Percentiles rank a stretch among this genome's conserved stretches.
These are phyloP conservation scores for Vachellia collinsii DNA, from an alignment of 306 rosid species.

Conservation along the genomic window DNA sequence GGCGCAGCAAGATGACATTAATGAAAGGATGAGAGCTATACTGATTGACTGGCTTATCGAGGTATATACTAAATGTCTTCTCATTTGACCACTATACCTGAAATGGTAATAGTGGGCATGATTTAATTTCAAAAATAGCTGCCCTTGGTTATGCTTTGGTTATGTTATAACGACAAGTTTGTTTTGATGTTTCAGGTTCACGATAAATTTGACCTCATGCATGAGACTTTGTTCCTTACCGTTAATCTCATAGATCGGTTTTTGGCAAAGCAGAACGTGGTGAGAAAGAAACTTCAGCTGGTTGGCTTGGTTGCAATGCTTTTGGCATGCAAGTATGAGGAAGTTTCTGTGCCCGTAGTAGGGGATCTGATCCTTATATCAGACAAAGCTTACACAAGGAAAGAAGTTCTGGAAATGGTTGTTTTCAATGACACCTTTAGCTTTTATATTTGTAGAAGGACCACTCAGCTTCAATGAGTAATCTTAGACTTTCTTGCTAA, in stretches of 20 bases:
- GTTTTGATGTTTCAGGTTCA: conserved; percentile 70
- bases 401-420: conserved; percentile 93
- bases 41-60: conserved; percentile 97
- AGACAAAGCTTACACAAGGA: conserved; percentile 81
- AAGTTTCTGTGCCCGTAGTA: conserved; percentile 88
- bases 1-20: conserved; percentile 79
- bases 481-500: conserved; percentile 10
- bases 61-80: conserved; percentile 46
- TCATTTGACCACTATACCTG: conserved; percentile 30
- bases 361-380: conserved; percentile 89
- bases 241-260: conserved; percentile 86
- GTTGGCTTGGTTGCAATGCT: conserved; percentile 99
- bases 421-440: conserved; percentile 4
- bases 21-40: conserved; percentile 96
- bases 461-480: not conserved
- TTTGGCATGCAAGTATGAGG: conserved; percentile 97
- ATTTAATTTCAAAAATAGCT: not conserved
- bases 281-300: conserved; percentile 94
- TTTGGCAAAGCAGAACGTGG: conserved; percentile 59
- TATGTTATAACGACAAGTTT: conserved; percentile 12
- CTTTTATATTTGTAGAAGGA: not conserved
- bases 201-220: conserved; percentile 91
- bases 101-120: conserved; percentile 32
- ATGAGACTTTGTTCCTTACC: conserved; percentile 87
- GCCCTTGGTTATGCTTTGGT: not conserved